Evolutionary conservation across 2,329 filamentous ascomycete species (phyloP), one percentile per base, ranked within the genome.

Genomic region (Aspergillus pseudoviridinutans): DNA sequence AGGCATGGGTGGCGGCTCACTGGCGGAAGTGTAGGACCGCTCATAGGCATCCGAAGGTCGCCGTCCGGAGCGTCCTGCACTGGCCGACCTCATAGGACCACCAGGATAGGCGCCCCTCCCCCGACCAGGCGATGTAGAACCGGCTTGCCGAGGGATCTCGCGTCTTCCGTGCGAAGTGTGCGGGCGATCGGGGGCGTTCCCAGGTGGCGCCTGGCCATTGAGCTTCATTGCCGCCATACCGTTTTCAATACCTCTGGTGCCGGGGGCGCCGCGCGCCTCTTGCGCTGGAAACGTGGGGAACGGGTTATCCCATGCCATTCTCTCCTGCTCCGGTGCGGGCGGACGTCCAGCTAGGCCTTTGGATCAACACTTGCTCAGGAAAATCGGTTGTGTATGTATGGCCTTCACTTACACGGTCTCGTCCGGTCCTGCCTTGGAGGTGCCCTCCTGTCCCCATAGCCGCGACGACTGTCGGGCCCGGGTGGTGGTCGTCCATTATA

Each of bases 251-350:
- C 65, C 68, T 35, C 61, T 57, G 6, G 71, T 64, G 29, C 69
- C 66, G 76, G 68, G 66, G 73, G 60, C 61, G 68, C 62, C 72
- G 64, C 55, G 46, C 57, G 17, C 64, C 68, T 57, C 64, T 66
- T 49, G 62, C 55, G 50, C 20, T 12, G 64, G 74, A 59, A 70
- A 80, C 4, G 74, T 66, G 27, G 80, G 79, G 55, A 82, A 82
- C 3, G 80, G 80, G 61, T 77, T 80, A 56, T 83, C 81, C 70
- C 76, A 82, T 28, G 72, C 60, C 42, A 70, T 55, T 27, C 64
- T 67, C 46, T 74, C 71, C 49, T 77, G 72, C 35, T 74, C 78
- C 50, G 71, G 70, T 3, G 72, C 74, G 38, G 64, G 62, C 52
- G 63, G 65, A 51, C 51, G 66, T 65, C 68, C 65, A 63, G 29